Conservation (phyloP, 1,284 basidiomycete species). For the Leccinum cinnamomeum region DNA sequence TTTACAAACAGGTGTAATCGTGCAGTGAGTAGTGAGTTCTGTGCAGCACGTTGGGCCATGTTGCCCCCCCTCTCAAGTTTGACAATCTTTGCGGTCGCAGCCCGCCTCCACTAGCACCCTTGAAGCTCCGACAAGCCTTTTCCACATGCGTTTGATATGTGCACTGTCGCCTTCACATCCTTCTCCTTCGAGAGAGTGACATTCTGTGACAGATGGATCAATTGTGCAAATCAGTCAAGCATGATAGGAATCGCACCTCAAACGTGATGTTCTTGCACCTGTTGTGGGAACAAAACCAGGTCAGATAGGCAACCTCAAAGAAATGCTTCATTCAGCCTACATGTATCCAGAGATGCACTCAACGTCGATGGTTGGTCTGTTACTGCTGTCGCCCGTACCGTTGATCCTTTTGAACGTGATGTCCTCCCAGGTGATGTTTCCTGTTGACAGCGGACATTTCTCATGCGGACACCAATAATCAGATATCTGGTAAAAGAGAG, state of each 20-base stretch:
- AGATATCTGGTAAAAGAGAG: background rate
- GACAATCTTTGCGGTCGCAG: too few species aligned
- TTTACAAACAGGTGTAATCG: too few species aligned
- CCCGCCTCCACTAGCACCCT: background rate
- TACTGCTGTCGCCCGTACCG: slow-evolving; percentile 8
- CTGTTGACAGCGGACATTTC: background rate
- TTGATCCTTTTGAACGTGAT: slow-evolving; percentile 12
- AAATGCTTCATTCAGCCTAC: background rate
- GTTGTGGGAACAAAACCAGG: background rate
- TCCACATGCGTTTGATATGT: slow-evolving; percentile 9
- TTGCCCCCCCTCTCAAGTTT: too few species aligned
- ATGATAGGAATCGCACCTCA: slow-evolving; percentile 7
- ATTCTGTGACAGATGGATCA: background rate
- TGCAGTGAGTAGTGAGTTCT: too few species aligned
- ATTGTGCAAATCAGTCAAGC: background rate
- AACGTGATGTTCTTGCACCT: slow-evolving; percentile 10
- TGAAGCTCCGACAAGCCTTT: background rate
- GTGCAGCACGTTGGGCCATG: too few species aligned
- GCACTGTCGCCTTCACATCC: background rate
- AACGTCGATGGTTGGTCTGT: slow-evolving; percentile 8
- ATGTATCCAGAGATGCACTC: background rate
- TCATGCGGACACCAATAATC: slow-evolving; percentile 13
- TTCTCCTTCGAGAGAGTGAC: slow-evolving; percentile 7
- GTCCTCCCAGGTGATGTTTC: slow-evolving; percentile 11
- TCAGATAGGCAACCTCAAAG: background rate